Base-by-base conservation (phyloP, 192 early-diverging fungal species). In the Mortierella antarctica region DNA sequence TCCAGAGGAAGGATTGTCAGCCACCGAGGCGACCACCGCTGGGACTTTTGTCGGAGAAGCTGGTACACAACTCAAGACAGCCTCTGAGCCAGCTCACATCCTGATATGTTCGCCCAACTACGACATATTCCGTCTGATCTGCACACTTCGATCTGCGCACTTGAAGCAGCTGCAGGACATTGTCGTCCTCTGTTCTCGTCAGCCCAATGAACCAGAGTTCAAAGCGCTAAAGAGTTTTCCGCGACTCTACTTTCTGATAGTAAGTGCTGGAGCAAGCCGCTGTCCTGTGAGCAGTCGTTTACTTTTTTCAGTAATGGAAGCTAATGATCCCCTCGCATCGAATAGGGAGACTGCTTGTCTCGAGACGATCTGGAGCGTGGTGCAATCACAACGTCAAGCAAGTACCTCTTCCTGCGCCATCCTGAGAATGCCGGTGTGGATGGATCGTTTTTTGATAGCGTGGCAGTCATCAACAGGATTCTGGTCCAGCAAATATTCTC, bases 151-250 rank as follows among this genome's bases (percentile, higher is more conserved):
- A 47, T 80, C 77, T 5, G 67, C 70, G 0, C 77, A 80, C 53
- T 55, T 80, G 58, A 80, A 64, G 45, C 82, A 88, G 11, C 47
- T 88, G 18, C 87, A 82, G 46, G 87, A 88, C 62, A 76, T 88
- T 59, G 83, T 88, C 23, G 49, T 88, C 23, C 67, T 88, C 15
- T 80, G 83, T 52, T 40, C 70, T 12, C 58, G 70, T 7, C 69
- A 73, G 20, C 85, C 85, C 12, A 79, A 58, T 9, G 14, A 48
- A 0, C 82, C 79, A 44, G 86, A 83, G 4, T 86, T 83, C 73
- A 80, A 82, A 17, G 41, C 70, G 18, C 62, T 88, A 18, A 85
- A 78, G 47, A 67, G 68, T 31, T 86, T 88, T 41, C 87, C 87
- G 40, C 76, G 75, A 5, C 71, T 88, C 12, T 85, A 78, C 49